Conservation (phyloP, 2,329 filamentous ascomycete species). For the Trichoderma aggressivum region DNA sequence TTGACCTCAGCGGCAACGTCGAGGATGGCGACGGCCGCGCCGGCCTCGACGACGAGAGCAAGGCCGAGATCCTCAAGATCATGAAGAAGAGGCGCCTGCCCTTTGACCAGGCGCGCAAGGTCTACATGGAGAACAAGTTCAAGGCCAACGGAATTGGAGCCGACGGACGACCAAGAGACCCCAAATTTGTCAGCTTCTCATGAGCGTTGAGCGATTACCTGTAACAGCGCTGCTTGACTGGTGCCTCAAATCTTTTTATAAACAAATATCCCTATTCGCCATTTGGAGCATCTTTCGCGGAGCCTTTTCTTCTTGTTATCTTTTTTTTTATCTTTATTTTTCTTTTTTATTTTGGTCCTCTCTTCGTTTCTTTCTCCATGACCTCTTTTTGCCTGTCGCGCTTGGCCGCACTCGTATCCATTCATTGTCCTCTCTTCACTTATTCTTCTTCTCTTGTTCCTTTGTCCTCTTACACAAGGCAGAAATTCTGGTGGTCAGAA, state of each 20-base stretch:
- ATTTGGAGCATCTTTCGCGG: neutral
- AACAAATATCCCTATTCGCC: neutral
- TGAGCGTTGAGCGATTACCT: slow-evolving; percentile 23
- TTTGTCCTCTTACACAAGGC: neutral
- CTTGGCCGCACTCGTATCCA: neutral
- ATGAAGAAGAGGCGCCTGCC: slow-evolving; percentile 81
- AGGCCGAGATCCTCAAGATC: slow-evolving; percentile 78
- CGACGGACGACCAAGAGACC: slow-evolving; percentile 84
- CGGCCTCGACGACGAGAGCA: slow-evolving; percentile 76
- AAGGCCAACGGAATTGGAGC: slow-evolving; percentile 82
- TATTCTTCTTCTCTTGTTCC: neutral
- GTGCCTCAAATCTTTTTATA: neutral
- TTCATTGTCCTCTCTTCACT: neutral
- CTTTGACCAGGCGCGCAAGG: slow-evolving; percentile 87
- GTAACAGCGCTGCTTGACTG: neutral
- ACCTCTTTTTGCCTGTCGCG: neutral
- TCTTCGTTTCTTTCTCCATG: neutral
- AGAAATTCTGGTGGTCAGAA: neutral
- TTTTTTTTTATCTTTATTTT: neutral
- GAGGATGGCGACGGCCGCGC: slow-evolving; percentile 72
- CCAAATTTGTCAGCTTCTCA: slow-evolving; percentile 89
- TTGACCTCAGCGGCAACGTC: slow-evolving; percentile 79
- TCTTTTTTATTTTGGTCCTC: neutral
- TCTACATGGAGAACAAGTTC: slow-evolving; percentile 84
- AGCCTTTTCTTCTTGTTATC: neutral